Percentiles rank a stretch among this genome's conserved stretches.
Conservation (phyloP, 257 asterid species). For the Henckelia pumila region DNA sequence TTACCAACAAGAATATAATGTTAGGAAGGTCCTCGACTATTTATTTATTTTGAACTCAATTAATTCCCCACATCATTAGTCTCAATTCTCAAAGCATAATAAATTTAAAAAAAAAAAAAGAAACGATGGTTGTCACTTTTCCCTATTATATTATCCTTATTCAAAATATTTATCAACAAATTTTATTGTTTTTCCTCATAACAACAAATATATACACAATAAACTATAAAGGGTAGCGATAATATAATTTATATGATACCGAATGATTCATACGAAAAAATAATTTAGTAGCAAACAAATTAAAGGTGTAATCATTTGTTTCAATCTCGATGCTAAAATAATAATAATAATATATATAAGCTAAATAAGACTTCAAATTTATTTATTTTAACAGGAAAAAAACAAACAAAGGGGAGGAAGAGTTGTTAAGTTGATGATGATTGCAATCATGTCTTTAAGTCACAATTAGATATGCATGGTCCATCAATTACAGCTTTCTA, state of each 20-base stretch:
- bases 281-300: neutral
- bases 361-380: conserved; percentile 14
- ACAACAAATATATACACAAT: too few species aligned
- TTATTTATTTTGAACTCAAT: neutral
- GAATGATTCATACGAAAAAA: neutral
- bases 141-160: too few species aligned
- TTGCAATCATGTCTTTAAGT: conserved; percentile 45
- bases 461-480: conserved; percentile 41
- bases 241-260: too few species aligned
- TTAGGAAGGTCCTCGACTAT: conserved; percentile 8
- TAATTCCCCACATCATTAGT: neutral
- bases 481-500: conserved; percentile 32
- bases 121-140: too few species aligned
- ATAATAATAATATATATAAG: too few species aligned
- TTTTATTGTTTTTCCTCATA: too few species aligned
- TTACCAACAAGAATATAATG: conserved; percentile 16
- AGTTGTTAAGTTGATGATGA: conserved; percentile 47
- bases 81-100: too few species aligned
- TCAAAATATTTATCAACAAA: too few species aligned
- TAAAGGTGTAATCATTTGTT: conserved; percentile 24
- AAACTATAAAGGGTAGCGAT: too few species aligned
- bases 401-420: conserved; percentile 20
- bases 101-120: too few species aligned
- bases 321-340: conserved; percentile 16
- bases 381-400: too few species aligned